phyloP scores from a whole-genome alignment of 2,329 filamentous ascomycete species.

The Paecilomyces variotii region DNA sequence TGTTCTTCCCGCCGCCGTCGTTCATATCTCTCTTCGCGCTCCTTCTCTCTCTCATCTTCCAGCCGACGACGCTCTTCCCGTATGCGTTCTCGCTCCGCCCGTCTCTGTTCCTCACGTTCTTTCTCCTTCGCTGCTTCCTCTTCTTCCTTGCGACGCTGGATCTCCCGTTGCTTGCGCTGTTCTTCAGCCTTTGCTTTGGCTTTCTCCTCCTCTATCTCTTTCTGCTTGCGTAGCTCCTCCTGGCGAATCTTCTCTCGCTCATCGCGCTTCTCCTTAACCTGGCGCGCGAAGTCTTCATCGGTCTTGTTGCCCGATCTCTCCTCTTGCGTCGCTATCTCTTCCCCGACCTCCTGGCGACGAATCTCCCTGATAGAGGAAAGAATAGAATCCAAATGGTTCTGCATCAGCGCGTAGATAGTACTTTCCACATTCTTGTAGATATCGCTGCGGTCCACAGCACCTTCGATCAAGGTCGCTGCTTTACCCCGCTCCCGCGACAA shows the following conservation, averaged over 20 bases:
- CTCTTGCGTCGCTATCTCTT: constrained; percentile 48
- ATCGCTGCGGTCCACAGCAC: constrained; percentile 55
- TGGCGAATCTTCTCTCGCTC: constrained; percentile 44
- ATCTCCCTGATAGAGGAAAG: constrained; percentile 49
- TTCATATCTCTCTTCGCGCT: constrained; percentile 41
- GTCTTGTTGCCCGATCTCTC: constrained; percentile 48
- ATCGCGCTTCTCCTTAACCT: constrained; percentile 45
- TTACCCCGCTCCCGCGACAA: constrained; percentile 54
- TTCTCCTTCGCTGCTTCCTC: constrained; percentile 43
- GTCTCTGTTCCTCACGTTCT: constrained; percentile 41
- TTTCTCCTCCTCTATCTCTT: constrained; percentile 41
- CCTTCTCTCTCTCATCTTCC: constrained; percentile 46
- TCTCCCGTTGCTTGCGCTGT: constrained; percentile 33
- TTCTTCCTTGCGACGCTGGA: constrained; percentile 37
- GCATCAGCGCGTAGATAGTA: constrained; percentile 47
- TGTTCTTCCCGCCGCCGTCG: constrained; percentile 38
- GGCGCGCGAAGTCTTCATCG: constrained; percentile 51
- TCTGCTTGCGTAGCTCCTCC: constrained; percentile 44
- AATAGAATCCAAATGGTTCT: constrained; percentile 46
- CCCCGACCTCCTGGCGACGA: constrained; percentile 51
- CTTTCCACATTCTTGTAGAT: constrained; percentile 52
- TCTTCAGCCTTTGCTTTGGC: constrained; percentile 35
- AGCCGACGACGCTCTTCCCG: constrained; percentile 46
- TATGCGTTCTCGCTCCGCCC: constrained; percentile 43
- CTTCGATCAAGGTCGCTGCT: constrained; percentile 56